Conservation (phyloP, 2,329 filamentous ascomycete genomes). For the Hysterium pulicare region DNA sequence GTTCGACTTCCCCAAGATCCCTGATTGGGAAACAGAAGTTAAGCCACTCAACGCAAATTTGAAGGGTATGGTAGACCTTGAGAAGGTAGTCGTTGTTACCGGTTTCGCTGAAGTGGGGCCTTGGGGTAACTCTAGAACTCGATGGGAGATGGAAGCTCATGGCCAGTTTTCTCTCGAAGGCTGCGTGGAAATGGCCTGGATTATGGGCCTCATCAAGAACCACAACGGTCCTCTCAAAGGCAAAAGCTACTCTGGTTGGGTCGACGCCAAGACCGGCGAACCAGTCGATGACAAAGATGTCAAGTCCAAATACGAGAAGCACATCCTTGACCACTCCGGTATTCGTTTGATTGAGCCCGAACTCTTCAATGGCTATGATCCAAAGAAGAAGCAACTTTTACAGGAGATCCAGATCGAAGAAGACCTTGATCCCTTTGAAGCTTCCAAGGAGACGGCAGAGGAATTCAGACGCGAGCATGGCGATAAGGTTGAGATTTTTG, state of each 20-base stretch:
- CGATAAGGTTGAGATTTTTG: conserved; percentile 96
- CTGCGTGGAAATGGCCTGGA: conserved; percentile 99
- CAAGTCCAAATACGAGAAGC: conserved; percentile 95
- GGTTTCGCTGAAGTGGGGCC: conserved; percentile 95
- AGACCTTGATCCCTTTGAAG: conserved; percentile 94
- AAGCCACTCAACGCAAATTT: conserved; percentile 83
- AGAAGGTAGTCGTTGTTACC: conserved; percentile 96
- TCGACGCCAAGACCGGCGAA: conserved; percentile 89
- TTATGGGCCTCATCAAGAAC: conserved; percentile 99
- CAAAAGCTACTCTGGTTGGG: conserved; percentile 93
- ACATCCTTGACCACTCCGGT: conserved; percentile 92
- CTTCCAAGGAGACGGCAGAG: conserved; percentile 93
- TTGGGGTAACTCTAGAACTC: conserved; percentile 96
- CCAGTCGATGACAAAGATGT: conserved; percentile 98
- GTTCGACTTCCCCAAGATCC: conserved; percentile 87
- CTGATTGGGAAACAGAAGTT: conserved; percentile 88
- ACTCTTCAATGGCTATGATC: conserved; percentile 94
- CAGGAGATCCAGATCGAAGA: conserved; percentile 98
- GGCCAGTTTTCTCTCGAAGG: conserved; percentile 97
- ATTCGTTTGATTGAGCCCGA: conserved; percentile 98
- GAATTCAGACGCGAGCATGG: conserved; percentile 97
- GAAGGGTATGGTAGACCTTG: conserved; percentile 97
- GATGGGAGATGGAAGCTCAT: conserved; percentile 99
- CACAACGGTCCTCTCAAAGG: conserved; percentile 96
- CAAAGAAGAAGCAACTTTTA: conserved; percentile 96